A percentile compares a stretch with the other conserved stretches of the same genome.
These are phyloP conservation scores for Saturnispora quitensis DNA, from an alignment of 805 yeast species.

Conservation along the genomic window DNA sequence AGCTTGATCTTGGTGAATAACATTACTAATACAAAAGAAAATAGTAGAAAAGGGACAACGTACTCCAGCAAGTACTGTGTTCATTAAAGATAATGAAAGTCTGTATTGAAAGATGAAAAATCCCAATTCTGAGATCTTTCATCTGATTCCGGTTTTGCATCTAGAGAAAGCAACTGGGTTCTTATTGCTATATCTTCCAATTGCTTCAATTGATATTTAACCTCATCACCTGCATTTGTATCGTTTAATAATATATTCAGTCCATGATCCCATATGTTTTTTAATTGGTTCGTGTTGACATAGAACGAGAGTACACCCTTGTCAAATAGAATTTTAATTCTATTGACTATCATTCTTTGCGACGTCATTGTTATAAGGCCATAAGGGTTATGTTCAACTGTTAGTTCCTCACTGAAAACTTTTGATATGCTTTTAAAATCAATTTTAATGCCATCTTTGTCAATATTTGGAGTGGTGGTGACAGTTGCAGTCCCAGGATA, in stretches of 20 bases:
- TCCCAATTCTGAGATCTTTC: not conserved
- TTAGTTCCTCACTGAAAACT: constrained; percentile 39
- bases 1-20: not conserved
- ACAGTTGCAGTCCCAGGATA: constrained; percentile 4
- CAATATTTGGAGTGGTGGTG: constrained; percentile 42
- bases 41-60: not conserved
- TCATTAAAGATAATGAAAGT: constrained; percentile 6
- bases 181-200: constrained; percentile 38
- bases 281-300: constrained; percentile 59
- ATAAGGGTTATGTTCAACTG: constrained; percentile 27
- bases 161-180: constrained; percentile 39
- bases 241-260: constrained; percentile 40
- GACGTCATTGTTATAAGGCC: constrained; percentile 49
- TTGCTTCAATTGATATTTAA: constrained; percentile 35
- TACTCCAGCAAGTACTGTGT: not conserved
- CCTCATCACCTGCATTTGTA: constrained; percentile 33
- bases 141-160: constrained; percentile 13
- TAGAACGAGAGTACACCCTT: constrained; percentile 43
- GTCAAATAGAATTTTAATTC: constrained; percentile 18
- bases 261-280: constrained; percentile 75
- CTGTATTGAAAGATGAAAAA: not conserved
- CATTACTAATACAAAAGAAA: not conserved
- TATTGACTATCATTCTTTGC: constrained; percentile 28
- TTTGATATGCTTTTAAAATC: constrained; percentile 42
- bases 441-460: constrained; percentile 44